Percentiles rank a stretch among this genome's conserved stretches.
phyloP scores from a whole-genome alignment of 495 filamentous ascomycete species.

The Halenospora varia region DNA sequence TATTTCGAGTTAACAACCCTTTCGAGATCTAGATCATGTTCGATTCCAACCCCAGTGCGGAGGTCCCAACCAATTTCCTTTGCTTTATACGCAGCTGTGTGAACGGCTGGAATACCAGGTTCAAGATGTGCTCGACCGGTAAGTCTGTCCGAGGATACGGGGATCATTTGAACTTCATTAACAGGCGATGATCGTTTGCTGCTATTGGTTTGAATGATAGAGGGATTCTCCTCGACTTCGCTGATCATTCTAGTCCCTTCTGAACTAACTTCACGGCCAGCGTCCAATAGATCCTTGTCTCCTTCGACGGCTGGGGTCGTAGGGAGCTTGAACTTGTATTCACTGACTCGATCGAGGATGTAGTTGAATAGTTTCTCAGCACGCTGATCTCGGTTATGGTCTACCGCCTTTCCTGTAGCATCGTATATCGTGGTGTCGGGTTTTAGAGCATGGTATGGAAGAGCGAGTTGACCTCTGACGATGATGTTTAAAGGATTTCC shows the following conservation, averaged over 20 bases:
- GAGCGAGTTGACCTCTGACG: constrained; percentile 83
- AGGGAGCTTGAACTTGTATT: constrained; percentile 74
- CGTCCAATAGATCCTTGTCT: constrained; percentile 77
- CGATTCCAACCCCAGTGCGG: constrained; percentile 56
- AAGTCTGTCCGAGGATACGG: constrained; percentile 53
- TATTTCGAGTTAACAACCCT: constrained; percentile 49
- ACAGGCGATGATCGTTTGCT: constrained; percentile 30
- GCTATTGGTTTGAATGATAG: constrained; percentile 22
- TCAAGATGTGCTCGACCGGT: constrained; percentile 57
- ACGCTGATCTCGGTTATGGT: constrained; percentile 73
- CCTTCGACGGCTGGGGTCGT: constrained; percentile 73
- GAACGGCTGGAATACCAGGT: constrained; percentile 50
- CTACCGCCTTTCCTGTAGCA: constrained; percentile 73
- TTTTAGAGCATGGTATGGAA: constrained; percentile 78
- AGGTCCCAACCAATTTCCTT: constrained; percentile 78
- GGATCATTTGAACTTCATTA: constrained; percentile 40
- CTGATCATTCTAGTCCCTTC: constrained; percentile 69
- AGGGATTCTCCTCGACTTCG: constrained; percentile 57
- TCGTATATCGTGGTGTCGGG: constrained; percentile 91
- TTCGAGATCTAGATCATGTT: constrained; percentile 73
- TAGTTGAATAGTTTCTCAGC: constrained; percentile 92
- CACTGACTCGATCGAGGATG: constrained; percentile 82
- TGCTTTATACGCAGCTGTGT: constrained; percentile 65
- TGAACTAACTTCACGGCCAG: constrained; percentile 69
- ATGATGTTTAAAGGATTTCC: constrained; percentile 92